Conservation (phyloP, 306 rosid genomes). For the Vigna angularis region DNA sequence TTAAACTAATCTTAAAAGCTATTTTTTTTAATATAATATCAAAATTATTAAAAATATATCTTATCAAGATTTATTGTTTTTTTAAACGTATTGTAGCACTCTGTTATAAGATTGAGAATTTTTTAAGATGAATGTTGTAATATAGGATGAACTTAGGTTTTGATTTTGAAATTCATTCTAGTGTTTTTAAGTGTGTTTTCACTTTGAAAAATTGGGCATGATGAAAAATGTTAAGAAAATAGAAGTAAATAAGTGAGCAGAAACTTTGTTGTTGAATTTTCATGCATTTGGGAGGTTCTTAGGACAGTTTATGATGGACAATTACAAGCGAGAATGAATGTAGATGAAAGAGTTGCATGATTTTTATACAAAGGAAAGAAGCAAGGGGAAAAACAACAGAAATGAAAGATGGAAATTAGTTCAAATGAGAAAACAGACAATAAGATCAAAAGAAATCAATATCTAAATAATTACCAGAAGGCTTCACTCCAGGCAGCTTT, state of each 20-base stretch:
- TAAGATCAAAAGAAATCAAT: conserved; percentile 86
- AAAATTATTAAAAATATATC: too few relatives aligned
- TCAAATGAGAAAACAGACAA: conserved; percentile 41
- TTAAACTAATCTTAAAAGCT: too few relatives aligned
- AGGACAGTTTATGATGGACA: conserved; percentile 44
- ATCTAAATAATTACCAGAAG: conserved; percentile 94
- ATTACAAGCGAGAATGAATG: conserved; percentile 52
- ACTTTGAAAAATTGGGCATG: neutral
- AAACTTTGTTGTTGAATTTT: conserved; percentile 37
- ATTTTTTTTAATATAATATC: too few relatives aligned
- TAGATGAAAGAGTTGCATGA: conserved; percentile 42
- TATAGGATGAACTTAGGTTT: neutral
- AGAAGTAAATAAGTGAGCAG: conserved; percentile 19
- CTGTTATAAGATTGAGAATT: too few relatives aligned
- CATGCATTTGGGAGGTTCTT: conserved; percentile 43
- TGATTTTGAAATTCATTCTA: neutral
- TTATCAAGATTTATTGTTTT: too few relatives aligned
- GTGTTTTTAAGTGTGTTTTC: neutral
- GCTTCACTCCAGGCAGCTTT: conserved; percentile 71
- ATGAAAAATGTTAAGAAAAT: neutral
- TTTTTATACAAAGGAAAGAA: conserved; percentile 62
- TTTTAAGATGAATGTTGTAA: neutral
- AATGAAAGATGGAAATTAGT: conserved; percentile 48
- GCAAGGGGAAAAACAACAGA: conserved; percentile 51
- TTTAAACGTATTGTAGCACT: too few relatives aligned